Base-by-base conservation (phyloP, 1,139 yeast species). In the Blastobotrys ciferrii region DNA sequence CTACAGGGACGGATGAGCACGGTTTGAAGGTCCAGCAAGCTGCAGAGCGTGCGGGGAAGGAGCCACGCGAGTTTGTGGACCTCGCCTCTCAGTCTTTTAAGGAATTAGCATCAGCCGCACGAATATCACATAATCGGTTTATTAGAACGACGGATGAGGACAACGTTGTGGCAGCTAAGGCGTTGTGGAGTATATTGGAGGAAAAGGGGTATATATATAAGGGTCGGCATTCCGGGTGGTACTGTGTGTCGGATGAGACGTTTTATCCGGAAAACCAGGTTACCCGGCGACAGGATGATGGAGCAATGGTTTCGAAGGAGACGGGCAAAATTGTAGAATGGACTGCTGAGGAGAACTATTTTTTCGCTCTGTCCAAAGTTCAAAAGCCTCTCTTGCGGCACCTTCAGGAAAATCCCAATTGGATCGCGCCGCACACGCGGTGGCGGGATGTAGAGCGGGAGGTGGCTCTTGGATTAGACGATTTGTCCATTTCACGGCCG, bases 1-100 rank as follows among this genome's bases (percentile, higher is more conserved):
- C 87, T 9, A 92, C 98, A 0, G 99, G 99, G 0, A 91, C 98
- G 0, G 99, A 92, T 65, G 99, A 92, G 67, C 98, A 92, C 65
- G 99, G 99, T 0, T 70, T 89, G 53, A 92, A 92, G 70, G 91
- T 92, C 33, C 95, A 88, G 56, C 75, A 77, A 45, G 83, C 84
- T 0, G 88, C 89, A 0, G 83, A 83, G 2, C 78, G 76, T 49
- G 76, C 75, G 17, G 72, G 72, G 4, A 72, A 74, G 1, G 69
- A 68, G 6, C 92, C 97, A 0, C 75, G 83, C 58, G 63, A 64
- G 43, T 84, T 91, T 60, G 95, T 89, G 23, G 96, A 92, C 61
- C 68, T 69, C 13, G 78, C 87, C 3, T 79, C 89, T 1, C 64
- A 69, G 9, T 81, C 81, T 52, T 92, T 92, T 67, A 75, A 77